Percentiles rank a stretch among this genome's conserved stretches.
Evolutionary conservation across 1,284 basidiomycete species (phyloP).

Genomic region (Apiotrichum montevideense): DNA sequence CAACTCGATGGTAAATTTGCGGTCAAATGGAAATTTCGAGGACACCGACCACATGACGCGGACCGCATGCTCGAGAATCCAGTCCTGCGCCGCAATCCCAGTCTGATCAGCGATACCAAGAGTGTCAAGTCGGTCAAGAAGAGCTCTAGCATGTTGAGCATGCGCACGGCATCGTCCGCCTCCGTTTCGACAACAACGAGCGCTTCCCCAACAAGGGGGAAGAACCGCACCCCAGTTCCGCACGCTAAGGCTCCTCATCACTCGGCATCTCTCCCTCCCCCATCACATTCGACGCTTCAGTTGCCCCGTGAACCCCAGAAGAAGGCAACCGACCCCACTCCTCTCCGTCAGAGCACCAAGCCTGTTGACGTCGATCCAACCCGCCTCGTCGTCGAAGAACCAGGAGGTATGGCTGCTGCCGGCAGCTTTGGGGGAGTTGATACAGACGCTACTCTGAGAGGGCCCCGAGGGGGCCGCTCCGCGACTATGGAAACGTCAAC

Average conservation of each 20-base stretch:
- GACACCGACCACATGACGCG: constrained; percentile 22
- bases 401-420: not conserved
- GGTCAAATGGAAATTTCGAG: constrained; percentile 38
- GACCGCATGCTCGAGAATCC: constrained; percentile 9
- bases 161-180: not conserved
- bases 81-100: not conserved
- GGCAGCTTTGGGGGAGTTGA: too few relatives aligned
- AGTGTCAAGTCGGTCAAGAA: not conserved
- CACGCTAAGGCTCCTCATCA: not conserved
- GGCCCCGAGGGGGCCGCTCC: too few relatives aligned
- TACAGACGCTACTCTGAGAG: too few relatives aligned
- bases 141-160: not conserved
- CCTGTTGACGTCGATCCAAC: not conserved
- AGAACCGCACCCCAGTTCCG: too few relatives aligned
- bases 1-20: constrained; percentile 36
- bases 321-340: not conserved
- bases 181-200: not conserved
- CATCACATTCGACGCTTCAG: not conserved
- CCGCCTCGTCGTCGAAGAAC: constrained; percentile 4
- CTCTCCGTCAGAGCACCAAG: not conserved
- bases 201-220: too few relatives aligned
- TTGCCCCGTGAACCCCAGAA: not conserved
- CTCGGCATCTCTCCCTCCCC: not conserved
- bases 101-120: not conserved
- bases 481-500: not conserved